Percentiles rank a stretch among this genome's conserved stretches.
Evolutionary conservation across 2,329 filamentous ascomycete species (phyloP).

Genomic region (Colletotrichum sp.): DNA sequence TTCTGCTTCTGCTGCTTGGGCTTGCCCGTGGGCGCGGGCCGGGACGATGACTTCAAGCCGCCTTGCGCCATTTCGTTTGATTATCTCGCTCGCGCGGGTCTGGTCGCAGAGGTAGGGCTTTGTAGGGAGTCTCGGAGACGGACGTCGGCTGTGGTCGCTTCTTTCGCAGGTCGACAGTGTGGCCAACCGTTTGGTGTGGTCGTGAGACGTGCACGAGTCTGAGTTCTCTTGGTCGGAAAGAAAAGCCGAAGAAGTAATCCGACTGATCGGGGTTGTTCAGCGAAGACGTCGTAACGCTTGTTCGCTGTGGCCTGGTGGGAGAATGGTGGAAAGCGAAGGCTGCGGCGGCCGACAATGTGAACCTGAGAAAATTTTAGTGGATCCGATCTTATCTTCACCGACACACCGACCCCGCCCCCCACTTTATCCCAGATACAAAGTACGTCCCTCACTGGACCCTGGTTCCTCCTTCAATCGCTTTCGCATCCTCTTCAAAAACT

Average conservation of each 20-base stretch:
- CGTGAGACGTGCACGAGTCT: background rate
- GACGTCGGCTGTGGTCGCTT: background rate
- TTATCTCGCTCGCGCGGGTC: background rate
- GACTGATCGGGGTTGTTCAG: background rate
- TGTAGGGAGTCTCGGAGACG: background rate
- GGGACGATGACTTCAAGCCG: constrained; percentile 50
- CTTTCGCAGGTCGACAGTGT: background rate
- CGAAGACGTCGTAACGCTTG: background rate
- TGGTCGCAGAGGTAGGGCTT: background rate
- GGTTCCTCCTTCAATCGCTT: background rate
- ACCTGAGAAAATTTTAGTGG: background rate
- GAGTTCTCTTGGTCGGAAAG: background rate
- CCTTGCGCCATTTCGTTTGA: constrained; percentile 56
- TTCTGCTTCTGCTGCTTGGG: constrained; percentile 34
- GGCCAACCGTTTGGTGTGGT: background rate
- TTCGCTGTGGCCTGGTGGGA: background rate
- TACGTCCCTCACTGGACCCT: background rate
- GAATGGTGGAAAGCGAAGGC: background rate
- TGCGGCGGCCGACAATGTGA: background rate
- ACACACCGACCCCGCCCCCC: background rate
- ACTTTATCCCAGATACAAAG: background rate
- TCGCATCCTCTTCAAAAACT: background rate
- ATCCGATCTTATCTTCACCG: background rate
- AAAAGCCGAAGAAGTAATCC: background rate
- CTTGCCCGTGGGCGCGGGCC: constrained; percentile 42